Evolutionary conservation across 768 basidiomycete genomes (phyloP).

Genomic region (Galerina marginata): DNA sequence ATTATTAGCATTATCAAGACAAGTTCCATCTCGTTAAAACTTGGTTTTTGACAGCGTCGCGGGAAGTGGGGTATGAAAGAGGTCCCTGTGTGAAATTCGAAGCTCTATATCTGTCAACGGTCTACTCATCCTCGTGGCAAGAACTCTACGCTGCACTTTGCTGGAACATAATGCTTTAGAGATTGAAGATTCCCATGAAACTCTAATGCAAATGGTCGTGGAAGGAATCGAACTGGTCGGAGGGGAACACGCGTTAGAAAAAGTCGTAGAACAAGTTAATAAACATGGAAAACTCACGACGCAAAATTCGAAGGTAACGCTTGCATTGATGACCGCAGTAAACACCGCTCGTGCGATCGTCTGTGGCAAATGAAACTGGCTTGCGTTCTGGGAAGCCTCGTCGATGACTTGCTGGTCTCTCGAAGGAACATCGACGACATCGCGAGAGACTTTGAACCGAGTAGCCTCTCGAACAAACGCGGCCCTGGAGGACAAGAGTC

Average conservation of each 20-base stretch:
- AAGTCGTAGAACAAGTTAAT: background rate
- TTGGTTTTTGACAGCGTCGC: too few relatives aligned
- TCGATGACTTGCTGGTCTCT: constrained; percentile 30
- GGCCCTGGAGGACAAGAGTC: constrained; percentile 17
- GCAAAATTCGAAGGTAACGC: constrained; percentile 31
- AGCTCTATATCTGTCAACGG: too few relatives aligned
- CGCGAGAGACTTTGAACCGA: constrained; percentile 28
- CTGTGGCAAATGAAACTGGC: constrained; percentile 24
- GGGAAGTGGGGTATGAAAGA: background rate
- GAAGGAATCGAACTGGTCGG: constrained; percentile 24
- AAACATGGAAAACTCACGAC: constrained; percentile 21
- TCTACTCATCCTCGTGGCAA: background rate
- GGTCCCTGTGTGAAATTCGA: too few relatives aligned
- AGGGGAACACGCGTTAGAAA: background rate
- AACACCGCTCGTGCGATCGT: constrained; percentile 26
- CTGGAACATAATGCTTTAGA: background rate
- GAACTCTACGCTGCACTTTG: constrained; percentile 7
- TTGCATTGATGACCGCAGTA: constrained; percentile 29
- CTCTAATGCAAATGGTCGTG: constrained; percentile 15
- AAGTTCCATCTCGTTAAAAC: too few relatives aligned
- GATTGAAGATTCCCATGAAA: background rate
- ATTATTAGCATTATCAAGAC: too few relatives aligned
- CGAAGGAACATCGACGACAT: constrained; percentile 28
- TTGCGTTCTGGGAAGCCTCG: constrained; percentile 22
- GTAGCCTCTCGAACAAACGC: constrained; percentile 33